Evolutionary conservation across 768 basidiomycete genomes (phyloP), one percentile per base, ranked within the genome.

Genomic region (Termitomyces sp.): DNA sequence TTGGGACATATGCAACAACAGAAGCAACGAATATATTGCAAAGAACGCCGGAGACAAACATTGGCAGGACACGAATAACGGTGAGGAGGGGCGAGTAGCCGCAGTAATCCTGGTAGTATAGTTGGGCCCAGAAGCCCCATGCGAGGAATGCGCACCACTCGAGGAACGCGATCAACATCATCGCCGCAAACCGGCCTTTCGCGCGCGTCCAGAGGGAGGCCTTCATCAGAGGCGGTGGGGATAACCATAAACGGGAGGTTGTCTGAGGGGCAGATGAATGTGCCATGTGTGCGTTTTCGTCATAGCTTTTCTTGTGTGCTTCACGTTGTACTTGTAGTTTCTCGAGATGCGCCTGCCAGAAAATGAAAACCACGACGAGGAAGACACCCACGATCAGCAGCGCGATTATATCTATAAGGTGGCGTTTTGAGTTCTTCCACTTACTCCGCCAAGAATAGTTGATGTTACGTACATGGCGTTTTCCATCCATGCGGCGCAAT

Each of bases 81-180:
- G 87, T 83, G 12, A 76, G 73, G 15, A 93, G 73, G 0, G 90
- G 86, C 0, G 72, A 77, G 5, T 86, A 78, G 0, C 73, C 66
- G 14, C 78, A 64, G 68, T 86, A 93, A 51, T 83, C 79, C 67
- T 93, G 89, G 69, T 91, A 93, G 68, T 86, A 92, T 5, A 92
- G 68, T 85, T 69, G 67, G 7, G 64, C 62, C 72, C 72, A 73
- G 61, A 85, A 80, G 5, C 63, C 67, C 81, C 82, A 88, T 15
- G 72, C 66, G 11, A 78, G 66, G 75, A 88, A 88, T 2, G 79
- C 73, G 50, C 79, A 76, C 82, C 84, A 87, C 43, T 80, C 83
- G 25, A 87, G 65, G 70, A 88, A 86, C 0, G 81, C 84, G 37
- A 89, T 79, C 4, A 63, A 63, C 66, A 86, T 81, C 65, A 87